Base-by-base conservation (phyloP, 176 grass and related monocot species). In the Ensete glaucum region DNA sequence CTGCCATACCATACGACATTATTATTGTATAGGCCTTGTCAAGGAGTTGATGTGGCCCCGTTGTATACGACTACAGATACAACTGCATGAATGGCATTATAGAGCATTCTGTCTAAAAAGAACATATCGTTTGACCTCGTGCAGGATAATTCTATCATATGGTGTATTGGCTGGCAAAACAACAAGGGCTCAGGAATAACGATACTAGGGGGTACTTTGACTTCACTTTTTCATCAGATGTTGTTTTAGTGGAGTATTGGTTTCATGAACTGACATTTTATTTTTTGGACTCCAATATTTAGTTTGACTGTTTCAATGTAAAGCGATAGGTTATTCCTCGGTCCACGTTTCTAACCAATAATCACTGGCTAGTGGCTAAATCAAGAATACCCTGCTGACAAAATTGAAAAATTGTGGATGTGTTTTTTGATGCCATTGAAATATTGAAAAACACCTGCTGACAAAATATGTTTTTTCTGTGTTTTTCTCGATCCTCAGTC, bases 111-210 rank as follows among this genome's bases (percentile, higher is more conserved):
- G 6, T 70, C 67, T 50, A 7, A 70, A n/a, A 6, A 1, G 67
- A 13, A 34, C 3, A 48, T 9, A 51, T 70, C 2, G 9, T 3
- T 2, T 21, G 34, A 10, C 19, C 17, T 34, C 16, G 9, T 70
- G 67, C 19, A 70, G 67, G 67, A 70, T 50, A 50, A 70, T 51
- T 50, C 67, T 50, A 10, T 20, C 15, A 19, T 70, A n/a, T 70
- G 67, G 67, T 70, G 67, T 51, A n/a, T 70, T 8, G 67, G 67
- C 17, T 70, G 34, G 67, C 67, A 70, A 70, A 70, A 70, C 20
- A 70, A 50, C 67, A 34, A 20, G 9, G 67, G 43, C 1, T n/a
- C 67, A 20, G 34, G 67, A 51, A 10, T 70, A 70, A 70, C 67
- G 51, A 70, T 70, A 34, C 67, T 70, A 9, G 67, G 67, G 51